Base-by-base conservation (phyloP, 257 asterid species). In the Scutellaria barbata region DNA sequence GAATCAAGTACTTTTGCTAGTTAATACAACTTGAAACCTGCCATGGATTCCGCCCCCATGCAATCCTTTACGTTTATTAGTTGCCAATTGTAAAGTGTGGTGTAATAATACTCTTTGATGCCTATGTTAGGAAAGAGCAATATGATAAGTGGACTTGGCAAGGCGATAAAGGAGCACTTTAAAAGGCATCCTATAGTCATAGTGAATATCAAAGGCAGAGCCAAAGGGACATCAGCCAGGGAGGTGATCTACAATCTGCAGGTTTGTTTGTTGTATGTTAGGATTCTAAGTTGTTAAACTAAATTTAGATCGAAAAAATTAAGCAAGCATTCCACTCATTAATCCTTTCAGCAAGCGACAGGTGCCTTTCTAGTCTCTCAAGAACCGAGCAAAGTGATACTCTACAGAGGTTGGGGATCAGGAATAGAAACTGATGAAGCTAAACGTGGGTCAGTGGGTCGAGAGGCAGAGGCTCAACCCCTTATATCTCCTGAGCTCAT, bases 301-400 rank as follows among this genome's bases (percentile, higher is more conserved):
- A 33, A 16, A 17, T 69, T 25, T 10, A 45, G 22, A 42, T 69
- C 33, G 30, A 25, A 48, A 71, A 39, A 22, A 57, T 63, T 72
- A 51, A 47, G 7, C 11, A 6, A 18, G 73, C 40, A 33, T 39
- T 71, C 55, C 53, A 1, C 56, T 50, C 14, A 11, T 64, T 46
- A 39, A 57, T 45, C 54, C 77, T 71, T 57, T 52, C 92, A 95
- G 99, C 92, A 87, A 88, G 93, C 94, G 10, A 95, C 98, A 0
- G 96, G 98, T 58, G 90, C 91, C 2, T 73, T 87, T 68, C 88
- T 95, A 46, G 99, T 95, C 63, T 95, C 98, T 53, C 97, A 87
- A 72, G 99, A 95, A 81, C 96, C 99, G 22, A 92, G 89, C 85
- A 92, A 95, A 80, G 89, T 95, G 76, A 95, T 95, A 71, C 92